Evolutionary conservation across 495 filamentous ascomycete genomes (phyloP).

Genomic region (Annulohypoxylon moriforme): DNA sequence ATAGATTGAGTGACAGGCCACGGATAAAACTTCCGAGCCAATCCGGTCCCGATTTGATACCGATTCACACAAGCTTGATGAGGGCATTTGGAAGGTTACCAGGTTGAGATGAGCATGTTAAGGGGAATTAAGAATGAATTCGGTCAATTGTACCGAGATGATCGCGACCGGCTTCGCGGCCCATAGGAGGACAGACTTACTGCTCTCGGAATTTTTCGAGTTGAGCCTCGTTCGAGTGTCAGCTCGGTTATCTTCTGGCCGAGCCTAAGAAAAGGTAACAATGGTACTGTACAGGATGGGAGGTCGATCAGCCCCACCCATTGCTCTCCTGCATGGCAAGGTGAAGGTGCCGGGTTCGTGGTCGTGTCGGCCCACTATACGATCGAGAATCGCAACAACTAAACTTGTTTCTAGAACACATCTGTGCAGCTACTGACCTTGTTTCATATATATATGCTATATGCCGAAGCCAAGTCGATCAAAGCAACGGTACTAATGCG

Average conservation of each 20-base stretch:
- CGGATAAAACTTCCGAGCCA: constrained; percentile 37
- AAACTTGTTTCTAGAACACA: constrained; percentile 43
- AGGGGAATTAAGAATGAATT: constrained; percentile 14
- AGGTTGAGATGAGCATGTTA: constrained; percentile 1
- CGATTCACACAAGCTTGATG: constrained; percentile 19
- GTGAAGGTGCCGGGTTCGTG: constrained; percentile 39
- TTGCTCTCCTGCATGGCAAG: constrained; percentile 35
- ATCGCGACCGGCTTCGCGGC: constrained; percentile 58
- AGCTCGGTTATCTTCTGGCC: constrained; percentile 14
- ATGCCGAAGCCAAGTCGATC: constrained; percentile 44
- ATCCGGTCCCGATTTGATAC: constrained; percentile 40
- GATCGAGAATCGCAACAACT: constrained; percentile 37
- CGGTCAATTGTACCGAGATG: constrained; percentile 61
- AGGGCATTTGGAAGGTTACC: constrained; percentile 22
- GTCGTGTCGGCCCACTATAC: constrained; percentile 36
- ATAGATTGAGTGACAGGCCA: constrained; percentile 43
- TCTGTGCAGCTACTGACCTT: constrained; percentile 33
- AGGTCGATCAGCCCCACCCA: constrained; percentile 41
- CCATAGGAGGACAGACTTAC: constrained; percentile 55
- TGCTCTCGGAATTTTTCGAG: constrained; percentile 54
- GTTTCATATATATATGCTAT: constrained; percentile 37
- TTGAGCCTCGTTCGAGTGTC: background rate
- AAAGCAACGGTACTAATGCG: constrained; percentile 40
- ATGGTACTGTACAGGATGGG: constrained; percentile 17
- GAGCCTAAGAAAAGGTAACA: constrained; percentile 22